Evolutionary conservation across 306 rosid species (phyloP), one percentile per base, ranked within the genome.

Genomic region (Phaseolus lunatus): DNA sequence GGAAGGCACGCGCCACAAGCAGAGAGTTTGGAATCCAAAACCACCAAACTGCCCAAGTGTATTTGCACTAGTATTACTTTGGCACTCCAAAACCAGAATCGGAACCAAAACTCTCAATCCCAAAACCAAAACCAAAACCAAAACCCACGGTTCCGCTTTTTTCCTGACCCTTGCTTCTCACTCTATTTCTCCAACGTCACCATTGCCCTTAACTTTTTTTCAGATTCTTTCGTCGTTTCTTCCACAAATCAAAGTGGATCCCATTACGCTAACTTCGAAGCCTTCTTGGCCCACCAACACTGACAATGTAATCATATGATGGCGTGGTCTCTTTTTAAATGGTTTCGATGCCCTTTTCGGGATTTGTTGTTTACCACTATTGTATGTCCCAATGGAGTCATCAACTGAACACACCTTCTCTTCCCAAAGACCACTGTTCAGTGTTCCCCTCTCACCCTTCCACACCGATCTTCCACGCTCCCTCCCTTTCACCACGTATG

Each of bases 221-320:
- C 52, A 82, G 83, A 85, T 85, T 83, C 88, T 84, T 82, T 84
- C 79, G 93, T 93, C 90, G 86, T 91, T 85, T 89, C 80, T 79
- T 5, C 26, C 48, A 9, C 49, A 45, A 64, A 53, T 62, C 47
- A 16, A 13, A 72, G 20, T 8, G 47, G 80, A 56, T 10, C 84
- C 87, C 73, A 1, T 61, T 20, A 18, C 53, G 56, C 70, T 19
- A 78, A 85, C 52, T 20, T 67, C 73, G 43, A 49, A 11, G 52
- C 37, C 0, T 1, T 1, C 77, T 85, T 81, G 37, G 24, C 92
- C 90, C 79, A 39, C 63, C 13, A 29, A 10, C 13, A 65, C 84
- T 70, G 82, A 82, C 80, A 75, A 2, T 61, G 78, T 39, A 47
- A 54, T 76, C 84, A 88, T 73, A 41, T 16, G 67, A 41, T 82